Evolutionary conservation across 106 monocot genomes (phyloP).

Genomic region (Platanthera guangdongensis): DNA sequence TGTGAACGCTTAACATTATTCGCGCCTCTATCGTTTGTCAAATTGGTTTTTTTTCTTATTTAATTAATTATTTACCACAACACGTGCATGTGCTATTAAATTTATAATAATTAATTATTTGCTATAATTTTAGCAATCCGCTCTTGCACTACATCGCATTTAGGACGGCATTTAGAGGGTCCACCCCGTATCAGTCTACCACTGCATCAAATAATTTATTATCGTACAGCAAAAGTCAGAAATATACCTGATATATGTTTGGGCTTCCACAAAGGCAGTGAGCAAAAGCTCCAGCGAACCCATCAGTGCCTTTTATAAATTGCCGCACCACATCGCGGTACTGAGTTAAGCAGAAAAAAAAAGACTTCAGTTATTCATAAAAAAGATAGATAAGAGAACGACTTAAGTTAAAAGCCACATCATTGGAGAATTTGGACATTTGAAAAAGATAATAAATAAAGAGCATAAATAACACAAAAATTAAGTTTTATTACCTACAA

Average conservation of each 20-base stretch:
- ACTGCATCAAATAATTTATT: not conserved
- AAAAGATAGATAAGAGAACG: not conserved
- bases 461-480: not conserved
- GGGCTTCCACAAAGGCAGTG: slow-evolving; percentile 86
- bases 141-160: too few species aligned
- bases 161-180: too few species aligned
- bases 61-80: too few species aligned
- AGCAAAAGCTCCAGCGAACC: slow-evolving; percentile 88
- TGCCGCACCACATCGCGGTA: slow-evolving; percentile 85
- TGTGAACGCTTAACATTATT: too few species aligned
- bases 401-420: not conserved
- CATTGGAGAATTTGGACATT: not conserved
- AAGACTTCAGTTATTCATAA: not conserved
- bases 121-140: too few species aligned
- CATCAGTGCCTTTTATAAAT: slow-evolving; percentile 87
- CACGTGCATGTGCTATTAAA: too few species aligned
- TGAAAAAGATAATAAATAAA: not conserved
- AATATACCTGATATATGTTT: slow-evolving; percentile 72
- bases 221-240: not conserved
- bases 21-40: too few species aligned
- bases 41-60: too few species aligned
- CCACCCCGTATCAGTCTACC: too few species aligned
- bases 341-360: slow-evolving; percentile 19
- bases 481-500: too few species aligned
- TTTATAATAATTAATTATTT: too few species aligned